These are phyloP conservation scores for Arthrobotrys iridis DNA, from an alignment of 2,329 filamentous ascomycete species.

Conservation along the genomic window DNA sequence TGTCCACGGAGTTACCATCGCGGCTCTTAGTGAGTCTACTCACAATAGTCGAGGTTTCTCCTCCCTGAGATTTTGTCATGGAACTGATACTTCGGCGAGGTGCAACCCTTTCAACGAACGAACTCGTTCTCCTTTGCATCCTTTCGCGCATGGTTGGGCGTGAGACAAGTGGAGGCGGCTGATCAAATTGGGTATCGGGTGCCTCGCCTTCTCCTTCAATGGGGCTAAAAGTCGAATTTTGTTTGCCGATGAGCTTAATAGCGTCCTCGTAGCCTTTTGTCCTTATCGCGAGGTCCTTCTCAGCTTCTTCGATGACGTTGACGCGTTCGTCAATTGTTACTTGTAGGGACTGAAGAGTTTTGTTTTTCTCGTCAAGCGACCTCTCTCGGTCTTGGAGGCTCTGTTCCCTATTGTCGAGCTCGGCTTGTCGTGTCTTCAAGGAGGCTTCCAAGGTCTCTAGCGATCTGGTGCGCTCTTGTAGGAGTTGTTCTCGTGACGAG, in stretches of 20 bases:
- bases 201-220: not conserved
- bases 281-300: constrained; percentile 21
- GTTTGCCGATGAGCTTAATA: constrained; percentile 3
- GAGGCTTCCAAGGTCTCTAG: constrained; percentile 21
- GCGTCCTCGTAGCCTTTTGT: constrained; percentile 28
- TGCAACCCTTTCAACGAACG: constrained; percentile 26
- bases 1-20: constrained; percentile 14
- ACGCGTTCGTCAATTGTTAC: constrained; percentile 36
- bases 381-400: constrained; percentile 17
- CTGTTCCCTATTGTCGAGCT: constrained; percentile 22
- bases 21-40: constrained; percentile 31
- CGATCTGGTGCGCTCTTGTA: constrained; percentile 21
- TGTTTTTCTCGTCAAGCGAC: constrained; percentile 13
- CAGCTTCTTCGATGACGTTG: constrained; percentile 15
- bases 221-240: not conserved
- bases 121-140: constrained; percentile 27
- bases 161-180: not conserved
- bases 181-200: constrained; percentile 13
- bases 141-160: constrained; percentile 41
- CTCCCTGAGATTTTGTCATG: too few relatives aligned
- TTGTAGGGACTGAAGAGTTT: constrained; percentile 21
- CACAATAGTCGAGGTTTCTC: too few relatives aligned
- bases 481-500: constrained; percentile 8
- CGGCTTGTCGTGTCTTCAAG: constrained; percentile 7
- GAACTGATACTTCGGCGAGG: constrained; percentile 29